phyloP scores from a whole-genome alignment of 2,329 filamentous ascomycete species.

The Ophiostoma novo-ulmi region DNA sequence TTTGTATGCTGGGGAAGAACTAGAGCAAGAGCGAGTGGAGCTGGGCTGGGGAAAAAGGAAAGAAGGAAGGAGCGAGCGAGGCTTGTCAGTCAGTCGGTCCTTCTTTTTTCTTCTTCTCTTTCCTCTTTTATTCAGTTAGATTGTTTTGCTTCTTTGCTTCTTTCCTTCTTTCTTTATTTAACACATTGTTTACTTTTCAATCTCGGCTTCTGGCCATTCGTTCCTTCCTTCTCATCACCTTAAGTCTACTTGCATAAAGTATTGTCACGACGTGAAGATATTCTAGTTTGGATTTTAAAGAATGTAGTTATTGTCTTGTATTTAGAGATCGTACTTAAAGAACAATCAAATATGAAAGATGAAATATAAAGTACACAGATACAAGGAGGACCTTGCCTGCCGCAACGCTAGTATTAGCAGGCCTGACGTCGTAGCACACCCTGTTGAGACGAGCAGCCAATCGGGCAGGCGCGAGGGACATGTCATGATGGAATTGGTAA shows the following conservation, averaged over 20 bases:
- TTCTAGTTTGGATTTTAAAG: too few relatives aligned
- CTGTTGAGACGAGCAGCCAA: not conserved
- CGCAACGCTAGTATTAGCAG: not conserved
- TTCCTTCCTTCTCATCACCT: not conserved
- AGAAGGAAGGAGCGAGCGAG: not conserved
- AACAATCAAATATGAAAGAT: not conserved
- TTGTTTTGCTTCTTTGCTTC: not conserved
- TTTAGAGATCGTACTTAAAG: too few relatives aligned
- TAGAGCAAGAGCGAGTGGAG: constrained; percentile 4
- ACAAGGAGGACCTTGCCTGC: not conserved
- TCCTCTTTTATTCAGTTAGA: not conserved
- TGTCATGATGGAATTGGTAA: not conserved
- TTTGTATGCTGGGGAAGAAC: not conserved
- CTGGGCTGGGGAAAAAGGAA: not conserved
- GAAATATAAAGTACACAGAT: not conserved
- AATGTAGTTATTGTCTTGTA: too few relatives aligned
- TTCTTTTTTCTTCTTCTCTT: not conserved
- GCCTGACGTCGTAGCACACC: not conserved
- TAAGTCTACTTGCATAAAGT: too few relatives aligned
- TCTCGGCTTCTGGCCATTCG: not conserved
- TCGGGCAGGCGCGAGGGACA: not conserved
- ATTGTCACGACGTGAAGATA: not conserved
- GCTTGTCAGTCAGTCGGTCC: not conserved
- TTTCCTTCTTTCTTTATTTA: too few relatives aligned
- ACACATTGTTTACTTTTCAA: not conserved